Percentiles rank a stretch among this genome's conserved stretches.
phyloP scores from a whole-genome alignment of 2,329 filamentous ascomycete genomes.

The Talaromyces atroroseus region DNA sequence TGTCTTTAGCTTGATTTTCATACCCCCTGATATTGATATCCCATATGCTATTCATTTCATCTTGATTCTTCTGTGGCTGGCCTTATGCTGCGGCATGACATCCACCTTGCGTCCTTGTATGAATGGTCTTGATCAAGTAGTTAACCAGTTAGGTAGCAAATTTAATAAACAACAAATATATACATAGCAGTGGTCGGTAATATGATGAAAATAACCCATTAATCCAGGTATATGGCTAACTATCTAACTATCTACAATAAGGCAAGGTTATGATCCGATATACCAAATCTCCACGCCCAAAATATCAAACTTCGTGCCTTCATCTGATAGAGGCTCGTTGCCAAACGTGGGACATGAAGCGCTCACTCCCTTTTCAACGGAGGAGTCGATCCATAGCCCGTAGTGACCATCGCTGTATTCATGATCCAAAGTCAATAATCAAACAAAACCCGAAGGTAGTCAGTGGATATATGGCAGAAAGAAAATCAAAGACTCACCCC shows the following conservation, averaged over 20 bases:
- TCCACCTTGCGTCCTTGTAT: not conserved
- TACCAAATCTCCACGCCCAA: slow-evolving; percentile 92
- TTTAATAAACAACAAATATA: not conserved
- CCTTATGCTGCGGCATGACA: too few relatives aligned
- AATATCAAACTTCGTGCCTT: slow-evolving; percentile 86
- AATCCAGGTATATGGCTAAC: not conserved
- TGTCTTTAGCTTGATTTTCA: not conserved
- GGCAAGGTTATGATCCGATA: slow-evolving; percentile 53
- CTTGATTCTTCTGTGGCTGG: not conserved
- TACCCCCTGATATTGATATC: not conserved
- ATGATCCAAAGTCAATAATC: not conserved
- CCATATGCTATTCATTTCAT: not conserved
- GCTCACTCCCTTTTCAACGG: slow-evolving; percentile 77
- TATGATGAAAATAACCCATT: too few relatives aligned
- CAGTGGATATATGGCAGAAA: not conserved
- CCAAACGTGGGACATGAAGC: slow-evolving; percentile 84
- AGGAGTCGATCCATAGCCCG: slow-evolving; percentile 87
- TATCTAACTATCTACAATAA: not conserved
- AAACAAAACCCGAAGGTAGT: too few relatives aligned
- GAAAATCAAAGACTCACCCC: slow-evolving; percentile 49
- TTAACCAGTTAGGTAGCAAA: not conserved
- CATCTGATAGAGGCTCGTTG: slow-evolving; percentile 88
- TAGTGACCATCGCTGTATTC: slow-evolving; percentile 67
- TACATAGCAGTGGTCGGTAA: not conserved
- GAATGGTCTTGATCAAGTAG: not conserved